Evolutionary conservation across 371 early-diverging fungal genomes (phyloP).

Genomic region (Zancudomyces culisetae): DNA sequence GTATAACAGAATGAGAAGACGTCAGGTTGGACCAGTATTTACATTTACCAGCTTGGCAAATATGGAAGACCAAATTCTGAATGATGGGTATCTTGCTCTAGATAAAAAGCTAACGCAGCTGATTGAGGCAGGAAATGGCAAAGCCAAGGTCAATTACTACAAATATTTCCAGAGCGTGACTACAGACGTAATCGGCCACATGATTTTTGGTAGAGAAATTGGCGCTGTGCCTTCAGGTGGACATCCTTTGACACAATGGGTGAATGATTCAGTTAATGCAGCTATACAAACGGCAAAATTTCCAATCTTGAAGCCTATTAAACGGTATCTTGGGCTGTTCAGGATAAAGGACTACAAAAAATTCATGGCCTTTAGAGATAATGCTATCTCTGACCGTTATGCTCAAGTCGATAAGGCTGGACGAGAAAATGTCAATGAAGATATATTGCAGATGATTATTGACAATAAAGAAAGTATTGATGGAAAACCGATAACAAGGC

Average conservation of each 20-base stretch:
- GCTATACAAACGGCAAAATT: neutral
- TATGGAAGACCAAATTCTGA: neutral
- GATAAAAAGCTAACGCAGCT: neutral
- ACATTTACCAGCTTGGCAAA: neutral
- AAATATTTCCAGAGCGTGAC: constrained; percentile 8
- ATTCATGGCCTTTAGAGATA: neutral
- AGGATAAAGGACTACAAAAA: neutral
- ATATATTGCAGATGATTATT: constrained; percentile 15
- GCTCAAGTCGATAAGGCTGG: neutral
- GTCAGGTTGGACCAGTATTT: constrained; percentile 4
- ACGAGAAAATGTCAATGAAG: neutral
- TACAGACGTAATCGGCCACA: constrained; percentile 13
- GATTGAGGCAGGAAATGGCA: neutral
- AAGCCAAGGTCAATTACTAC: constrained; percentile 11
- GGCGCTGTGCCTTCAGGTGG: neutral
- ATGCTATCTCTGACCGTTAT: neutral
- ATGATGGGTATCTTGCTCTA: neutral
- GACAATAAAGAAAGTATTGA: constrained; percentile 10
- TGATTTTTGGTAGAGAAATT: constrained; percentile 16
- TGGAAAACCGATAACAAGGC: constrained; percentile 2
- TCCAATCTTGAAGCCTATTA: neutral
- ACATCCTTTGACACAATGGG: neutral
- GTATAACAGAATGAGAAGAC: constrained; percentile 8
- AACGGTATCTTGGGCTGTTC: neutral
- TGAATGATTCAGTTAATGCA: neutral